A percentile compares a stretch with the other conserved stretches of the same genome.
phyloP scores from a whole-genome alignment of 2,329 filamentous ascomycete genomes.

The Aspergillus sp. region DNA sequence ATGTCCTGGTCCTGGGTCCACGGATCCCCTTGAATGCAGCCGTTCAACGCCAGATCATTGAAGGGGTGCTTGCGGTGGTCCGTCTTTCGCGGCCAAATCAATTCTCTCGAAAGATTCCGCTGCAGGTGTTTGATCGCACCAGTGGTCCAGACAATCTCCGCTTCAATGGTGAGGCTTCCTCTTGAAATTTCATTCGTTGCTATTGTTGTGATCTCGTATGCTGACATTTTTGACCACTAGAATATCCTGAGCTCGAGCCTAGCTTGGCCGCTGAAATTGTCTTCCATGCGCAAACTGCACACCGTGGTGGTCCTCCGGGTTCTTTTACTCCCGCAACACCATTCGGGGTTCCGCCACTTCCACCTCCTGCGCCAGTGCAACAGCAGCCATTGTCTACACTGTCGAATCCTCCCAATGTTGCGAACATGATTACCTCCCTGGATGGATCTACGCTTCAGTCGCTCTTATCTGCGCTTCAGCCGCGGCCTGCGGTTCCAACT shows the following conservation, averaged over 20 bases:
- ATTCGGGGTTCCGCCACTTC: constrained; percentile 30
- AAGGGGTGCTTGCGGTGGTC: constrained; percentile 79
- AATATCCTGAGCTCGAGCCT: constrained; percentile 78
- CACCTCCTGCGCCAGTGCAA: constrained; percentile 21
- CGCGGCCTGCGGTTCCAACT: constrained; percentile 28
- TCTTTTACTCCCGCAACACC: constrained; percentile 30
- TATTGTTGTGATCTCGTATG: neutral
- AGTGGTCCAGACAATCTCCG: constrained; percentile 65
- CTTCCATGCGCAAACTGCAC: constrained; percentile 45
- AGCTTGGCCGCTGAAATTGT: constrained; percentile 73
- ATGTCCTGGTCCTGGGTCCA: constrained; percentile 71
- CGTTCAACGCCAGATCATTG: constrained; percentile 75
- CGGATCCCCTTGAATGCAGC: constrained; percentile 68
- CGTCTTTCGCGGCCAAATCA: constrained; percentile 66
- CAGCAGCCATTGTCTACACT: constrained; percentile 27
- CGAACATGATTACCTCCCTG: constrained; percentile 57
- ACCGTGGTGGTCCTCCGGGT: constrained; percentile 27
- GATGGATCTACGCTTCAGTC: constrained; percentile 64
- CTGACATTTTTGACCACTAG: constrained; percentile 30
- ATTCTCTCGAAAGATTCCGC: constrained; percentile 61
- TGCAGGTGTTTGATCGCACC: constrained; percentile 79
- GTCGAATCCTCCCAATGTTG: constrained; percentile 46
- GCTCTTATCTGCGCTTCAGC: constrained; percentile 54
- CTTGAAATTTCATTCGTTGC: neutral
- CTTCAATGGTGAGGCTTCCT: constrained; percentile 56